A percentile compares a stretch with the other conserved stretches of the same genome.
These are phyloP conservation scores for Trypanosoma rangeli DNA, from an alignment of 208 protist species.

Conservation along the genomic window DNA sequence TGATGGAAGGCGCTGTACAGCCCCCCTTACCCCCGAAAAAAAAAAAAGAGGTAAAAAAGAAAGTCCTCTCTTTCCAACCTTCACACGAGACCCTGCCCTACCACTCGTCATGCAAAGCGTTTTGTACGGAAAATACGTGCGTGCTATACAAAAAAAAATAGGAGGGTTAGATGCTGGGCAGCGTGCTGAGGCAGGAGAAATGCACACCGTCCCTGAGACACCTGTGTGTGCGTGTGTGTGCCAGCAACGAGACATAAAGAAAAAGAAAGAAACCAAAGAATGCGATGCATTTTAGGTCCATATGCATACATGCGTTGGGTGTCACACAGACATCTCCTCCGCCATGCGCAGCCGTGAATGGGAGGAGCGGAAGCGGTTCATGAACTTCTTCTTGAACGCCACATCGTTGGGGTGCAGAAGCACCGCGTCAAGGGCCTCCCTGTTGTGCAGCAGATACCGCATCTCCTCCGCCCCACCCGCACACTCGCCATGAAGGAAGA, in stretches of 20 bases:
- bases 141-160: conserved; percentile 8
- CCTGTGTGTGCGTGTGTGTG: too few species aligned
- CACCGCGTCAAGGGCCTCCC: conserved; percentile 66
- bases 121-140: too few species aligned
- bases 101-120: too few species aligned
- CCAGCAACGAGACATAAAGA: neutral
- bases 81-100: too few species aligned
- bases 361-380: conserved; percentile 57
- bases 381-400: conserved; percentile 67
- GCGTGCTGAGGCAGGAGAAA: too few species aligned
- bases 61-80: too few species aligned
- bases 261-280: neutral
- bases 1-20: neutral
- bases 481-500: conserved; percentile 76
- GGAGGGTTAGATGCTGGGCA: too few species aligned
- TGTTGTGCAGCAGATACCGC: conserved; percentile 71
- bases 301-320: neutral
- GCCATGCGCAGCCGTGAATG: conserved; percentile 62
- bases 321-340: conserved; percentile 40
- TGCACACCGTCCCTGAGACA: too few species aligned
- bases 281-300: too few species aligned
- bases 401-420: conserved; percentile 83
- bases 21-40: too few species aligned
- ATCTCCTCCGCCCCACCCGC: conserved; percentile 60
- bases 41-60: too few species aligned